Conservation (phyloP, 495 filamentous ascomycete species). For the Aspergillus cavernicola region DNA sequence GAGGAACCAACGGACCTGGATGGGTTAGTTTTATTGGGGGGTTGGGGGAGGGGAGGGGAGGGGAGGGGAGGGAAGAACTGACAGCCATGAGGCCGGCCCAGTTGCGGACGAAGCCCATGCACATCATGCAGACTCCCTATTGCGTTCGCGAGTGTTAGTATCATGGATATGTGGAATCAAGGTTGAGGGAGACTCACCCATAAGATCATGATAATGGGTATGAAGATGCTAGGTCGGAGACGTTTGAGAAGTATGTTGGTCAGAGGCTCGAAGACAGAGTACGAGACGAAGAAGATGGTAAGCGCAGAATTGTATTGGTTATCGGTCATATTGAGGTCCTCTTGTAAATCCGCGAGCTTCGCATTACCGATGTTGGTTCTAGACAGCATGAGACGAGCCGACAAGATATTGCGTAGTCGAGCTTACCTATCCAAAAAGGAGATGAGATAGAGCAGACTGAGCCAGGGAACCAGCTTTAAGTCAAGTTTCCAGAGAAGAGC, state of each 20-base stretch:
- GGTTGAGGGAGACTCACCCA: slow-evolving; percentile 38
- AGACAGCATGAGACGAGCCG: slow-evolving; percentile 21
- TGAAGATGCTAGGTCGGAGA: slow-evolving; percentile 67
- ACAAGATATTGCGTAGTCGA: background rate
- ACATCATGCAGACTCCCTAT: slow-evolving; percentile 77
- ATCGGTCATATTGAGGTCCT: slow-evolving; percentile 59
- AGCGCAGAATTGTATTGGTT: slow-evolving; percentile 74
- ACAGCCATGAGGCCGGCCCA: slow-evolving; percentile 74
- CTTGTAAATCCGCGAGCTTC: slow-evolving; percentile 69
- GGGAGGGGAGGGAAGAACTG: background rate
- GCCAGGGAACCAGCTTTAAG: slow-evolving; percentile 70
- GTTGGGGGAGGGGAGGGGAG: too few relatives aligned
- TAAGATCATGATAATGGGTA: slow-evolving; percentile 53
- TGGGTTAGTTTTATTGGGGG: background rate
- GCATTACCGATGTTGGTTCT: slow-evolving; percentile 85
- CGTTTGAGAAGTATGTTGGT: slow-evolving; percentile 87
- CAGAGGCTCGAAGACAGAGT: slow-evolving; percentile 79
- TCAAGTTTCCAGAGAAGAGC: slow-evolving; percentile 69
- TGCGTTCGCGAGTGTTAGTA: background rate
- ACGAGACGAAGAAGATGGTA: slow-evolving; percentile 90
- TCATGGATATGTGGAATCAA: background rate
- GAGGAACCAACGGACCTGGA: slow-evolving; percentile 68
- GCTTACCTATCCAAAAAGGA: slow-evolving; percentile 71
- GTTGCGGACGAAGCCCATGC: slow-evolving; percentile 78
- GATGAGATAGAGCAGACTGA: slow-evolving; percentile 79